Base-by-base conservation (phyloP, 345 rosid genomes). In the Eucalyptus regnans region DNA sequence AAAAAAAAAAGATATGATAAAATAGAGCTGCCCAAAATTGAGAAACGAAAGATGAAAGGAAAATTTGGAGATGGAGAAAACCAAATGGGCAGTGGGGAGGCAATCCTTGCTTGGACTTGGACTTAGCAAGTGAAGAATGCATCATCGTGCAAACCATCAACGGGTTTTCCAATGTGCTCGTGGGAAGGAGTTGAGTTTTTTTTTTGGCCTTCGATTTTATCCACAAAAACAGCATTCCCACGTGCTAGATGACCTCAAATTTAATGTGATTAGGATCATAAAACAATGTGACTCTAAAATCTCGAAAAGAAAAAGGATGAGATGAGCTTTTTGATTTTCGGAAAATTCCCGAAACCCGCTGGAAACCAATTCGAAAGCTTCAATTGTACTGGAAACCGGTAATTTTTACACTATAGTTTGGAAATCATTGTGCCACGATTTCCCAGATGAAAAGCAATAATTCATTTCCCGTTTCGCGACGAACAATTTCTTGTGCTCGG, bases 241-340 rank as follows among this genome's bases (percentile, higher is more conserved):
- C 13, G 5, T 37, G 46, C 46, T 10, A 9, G 7, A 20, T 10
- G 15, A 10, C 48, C 8, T 11, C 1, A 76, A 76, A 76, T 20
- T 18, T 76, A 11, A 76, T 1, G 4, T 76, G 48, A 76, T 76
- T 20, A 20, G 58, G 5, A 52, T 52, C 25, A 8, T 8, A 20
- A 52, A 52, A 7, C 20, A 20, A 52, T 3, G 4, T 52, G 25
- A 20, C 13, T 20, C 8, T 41, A 20, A 37, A 37, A 37, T 5
- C 1, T 76, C 5, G 1, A 41, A 52, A 52, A 41, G 16, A 76
- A 11, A 76, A 3, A 20, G 2, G 22, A 10, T 76, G 0, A 1
- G 16, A 20, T 11, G 8, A 20, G 29, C 8, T 5, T 37, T 6
- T 20, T 76, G 48, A 37, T 37, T 76, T 41, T 76, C 0, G 2